Evolutionary conservation across 2,329 filamentous ascomycete species (phyloP).

Genomic region (Rachicladosporium sp.): DNA sequence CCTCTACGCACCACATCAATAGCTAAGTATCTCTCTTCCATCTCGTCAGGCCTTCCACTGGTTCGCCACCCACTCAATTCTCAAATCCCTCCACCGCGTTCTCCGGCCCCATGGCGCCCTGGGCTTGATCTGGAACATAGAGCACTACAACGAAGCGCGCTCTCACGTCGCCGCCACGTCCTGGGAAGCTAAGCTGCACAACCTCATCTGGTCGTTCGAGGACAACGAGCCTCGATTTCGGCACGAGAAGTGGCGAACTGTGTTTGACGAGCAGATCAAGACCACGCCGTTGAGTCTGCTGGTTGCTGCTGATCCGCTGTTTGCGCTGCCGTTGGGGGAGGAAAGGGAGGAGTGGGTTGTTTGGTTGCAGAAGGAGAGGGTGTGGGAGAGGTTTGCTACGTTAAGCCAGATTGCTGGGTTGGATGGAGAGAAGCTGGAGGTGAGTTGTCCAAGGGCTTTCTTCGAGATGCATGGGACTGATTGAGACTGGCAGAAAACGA

Average conservation of each 20-base stretch:
- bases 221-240: slow-evolving; percentile 55
- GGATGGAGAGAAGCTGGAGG: slow-evolving; percentile 36
- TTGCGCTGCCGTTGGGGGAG: slow-evolving; percentile 50
- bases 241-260: slow-evolving; percentile 49
- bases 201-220: slow-evolving; percentile 36
- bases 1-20: background rate
- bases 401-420: slow-evolving; percentile 56
- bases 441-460: slow-evolving; percentile 17
- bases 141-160: slow-evolving; percentile 46
- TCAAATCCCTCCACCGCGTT: slow-evolving; percentile 55
- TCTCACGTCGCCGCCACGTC: slow-evolving; percentile 42
- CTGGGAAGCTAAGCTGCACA: slow-evolving; percentile 53
- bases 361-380: slow-evolving; percentile 44
- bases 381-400: slow-evolving; percentile 54
- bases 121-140: slow-evolving; percentile 53
- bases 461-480: too few relatives aligned
- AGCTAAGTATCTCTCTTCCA: background rate
- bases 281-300: slow-evolving; percentile 36
- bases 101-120: slow-evolving; percentile 48
- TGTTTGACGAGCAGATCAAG: slow-evolving; percentile 50
- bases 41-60: slow-evolving; percentile 32
- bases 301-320: slow-evolving; percentile 37
- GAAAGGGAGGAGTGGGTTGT: slow-evolving; percentile 45
- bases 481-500: slow-evolving; percentile 30
- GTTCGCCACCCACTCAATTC: slow-evolving; percentile 53